A percentile compares a stretch with the other conserved stretches of the same genome.
These are phyloP conservation scores for Phytophthora niederhauseri DNA, from an alignment of 352 stramenopile species.

Conservation along the genomic window DNA sequence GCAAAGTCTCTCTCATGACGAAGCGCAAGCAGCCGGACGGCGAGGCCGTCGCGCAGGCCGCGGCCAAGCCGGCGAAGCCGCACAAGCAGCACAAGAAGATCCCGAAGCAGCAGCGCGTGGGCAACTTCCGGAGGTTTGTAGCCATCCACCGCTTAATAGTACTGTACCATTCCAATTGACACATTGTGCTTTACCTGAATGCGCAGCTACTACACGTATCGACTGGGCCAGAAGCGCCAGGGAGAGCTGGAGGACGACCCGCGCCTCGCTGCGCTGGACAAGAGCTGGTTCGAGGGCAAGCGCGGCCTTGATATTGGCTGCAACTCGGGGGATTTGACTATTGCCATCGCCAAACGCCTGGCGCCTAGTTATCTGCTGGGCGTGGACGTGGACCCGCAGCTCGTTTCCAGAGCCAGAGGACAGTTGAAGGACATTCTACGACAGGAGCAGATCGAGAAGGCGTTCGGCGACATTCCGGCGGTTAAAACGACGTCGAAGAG, in stretches of 20 bases:
- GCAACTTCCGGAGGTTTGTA: slow-evolving; percentile 75
- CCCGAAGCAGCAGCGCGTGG: slow-evolving; percentile 58
- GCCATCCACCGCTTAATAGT: neutral
- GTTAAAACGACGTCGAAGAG: slow-evolving; percentile 14
- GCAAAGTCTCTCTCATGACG: slow-evolving; percentile 4
- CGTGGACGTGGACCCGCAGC: slow-evolving; percentile 72
- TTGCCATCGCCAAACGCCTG: slow-evolving; percentile 66
- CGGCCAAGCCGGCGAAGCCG: slow-evolving; percentile 18
- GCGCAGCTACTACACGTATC: slow-evolving; percentile 79
- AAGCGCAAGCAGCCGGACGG: slow-evolving; percentile 18
- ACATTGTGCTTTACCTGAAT: neutral
- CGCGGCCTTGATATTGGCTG: slow-evolving; percentile 80
- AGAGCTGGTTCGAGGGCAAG: slow-evolving; percentile 70
- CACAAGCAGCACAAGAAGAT: slow-evolving; percentile 31
- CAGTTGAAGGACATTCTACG: slow-evolving; percentile 73
- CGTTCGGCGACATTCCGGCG: slow-evolving; percentile 51
- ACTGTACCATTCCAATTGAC: slow-evolving; percentile 2
- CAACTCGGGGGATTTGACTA: slow-evolving; percentile 83
- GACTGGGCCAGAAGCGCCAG: slow-evolving; percentile 59
- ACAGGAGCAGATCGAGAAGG: slow-evolving; percentile 59
- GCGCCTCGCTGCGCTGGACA: slow-evolving; percentile 59
- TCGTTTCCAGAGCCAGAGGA: slow-evolving; percentile 63
- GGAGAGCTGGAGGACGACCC: slow-evolving; percentile 63
- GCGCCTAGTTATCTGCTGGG: slow-evolving; percentile 65
- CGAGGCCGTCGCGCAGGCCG: neutral